Evolutionary conservation across 306 rosid genomes (phyloP), one percentile per base, ranked within the genome.

Genomic region (Arachis stenosperma): DNA sequence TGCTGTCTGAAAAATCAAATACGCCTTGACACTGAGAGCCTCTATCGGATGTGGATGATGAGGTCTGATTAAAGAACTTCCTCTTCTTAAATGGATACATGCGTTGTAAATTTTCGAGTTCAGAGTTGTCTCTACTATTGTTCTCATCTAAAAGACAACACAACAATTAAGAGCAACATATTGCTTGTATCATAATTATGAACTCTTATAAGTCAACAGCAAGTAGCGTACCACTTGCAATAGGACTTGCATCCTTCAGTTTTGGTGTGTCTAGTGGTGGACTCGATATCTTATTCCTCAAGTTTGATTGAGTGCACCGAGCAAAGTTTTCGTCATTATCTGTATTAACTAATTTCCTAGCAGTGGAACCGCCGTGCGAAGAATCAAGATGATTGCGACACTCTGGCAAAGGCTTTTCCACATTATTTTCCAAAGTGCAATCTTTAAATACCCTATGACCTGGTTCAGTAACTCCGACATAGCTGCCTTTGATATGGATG

Each of bases 61-160:
- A 81, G 61, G 79, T 84, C 68, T 61, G 84, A 41, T 76, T 67
- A 71, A 83, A 86, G 79, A 79, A 83, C 80, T 86, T 88, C 68
- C 96, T 86, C 89, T 90, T 90, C 83, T 90, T 90, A 78, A 88
- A 88, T 73, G 96, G 96, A 82, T 84, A 90, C 65, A 86, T 84
- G 74, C 70, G 83, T 83, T 88, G 82, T 40, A 84, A 83, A 73
- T 77, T 76, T 83, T 88, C 91, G 59, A 86, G 76, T n/a, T 63
- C 58, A 13, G 70, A 66, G 77, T 74, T 71, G 65, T 78, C 80
- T 75, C 53, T 74, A 75, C 68, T 66, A 11, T 73, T 71, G 62
- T 43, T 61, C 82, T 81, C 88, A 67, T 78, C 96, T 90, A 70
- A 22, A 22, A 37, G 58, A 68, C 14, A 68, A 70, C 62, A 61